These are phyloP conservation scores for Trichoderma sp. DNA, from an alignment of 2,329 filamentous ascomycete species.

Conservation along the genomic window DNA sequence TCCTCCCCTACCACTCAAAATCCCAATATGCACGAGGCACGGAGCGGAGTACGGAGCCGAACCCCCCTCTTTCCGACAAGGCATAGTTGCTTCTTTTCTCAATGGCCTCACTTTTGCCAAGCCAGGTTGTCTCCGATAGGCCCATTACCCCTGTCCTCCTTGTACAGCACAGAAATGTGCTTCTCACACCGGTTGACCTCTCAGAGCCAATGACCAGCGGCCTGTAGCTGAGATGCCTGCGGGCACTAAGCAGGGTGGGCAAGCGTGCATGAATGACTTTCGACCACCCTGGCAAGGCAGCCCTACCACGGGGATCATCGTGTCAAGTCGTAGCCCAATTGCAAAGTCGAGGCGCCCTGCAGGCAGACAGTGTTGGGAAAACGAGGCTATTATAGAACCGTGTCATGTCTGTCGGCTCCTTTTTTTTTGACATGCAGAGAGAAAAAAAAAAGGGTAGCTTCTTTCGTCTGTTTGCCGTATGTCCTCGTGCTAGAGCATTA, in stretches of 20 bases:
- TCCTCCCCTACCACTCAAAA: constrained; percentile 2
- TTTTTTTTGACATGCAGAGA: background rate
- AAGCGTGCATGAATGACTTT: background rate
- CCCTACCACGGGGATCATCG: constrained; percentile 12
- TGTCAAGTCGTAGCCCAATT: constrained; percentile 1
- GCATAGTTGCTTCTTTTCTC: background rate
- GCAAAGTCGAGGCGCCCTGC: background rate
- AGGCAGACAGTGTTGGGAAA: background rate
- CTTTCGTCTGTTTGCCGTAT: background rate
- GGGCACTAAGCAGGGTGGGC: background rate
- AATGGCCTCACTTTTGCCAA: background rate
- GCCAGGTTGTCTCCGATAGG: constrained; percentile 16
- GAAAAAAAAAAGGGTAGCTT: background rate
- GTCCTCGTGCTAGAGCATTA: background rate
- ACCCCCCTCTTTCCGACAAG: background rate
- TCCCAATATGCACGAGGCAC: background rate
- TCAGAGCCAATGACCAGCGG: background rate
- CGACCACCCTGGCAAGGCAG: constrained; percentile 10
- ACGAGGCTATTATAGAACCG: constrained; percentile 4
- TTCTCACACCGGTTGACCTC: constrained; percentile 13
- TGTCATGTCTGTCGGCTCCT: background rate
- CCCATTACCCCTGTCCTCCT: background rate
- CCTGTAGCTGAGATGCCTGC: constrained; percentile 3
- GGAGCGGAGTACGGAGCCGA: background rate
- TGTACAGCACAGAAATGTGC: constrained; percentile 11